Percentiles rank a stretch among this genome's conserved stretches.
Evolutionary conservation across 176 grass and related monocot genomes (phyloP).

Genomic region (Themeda triandra): DNA sequence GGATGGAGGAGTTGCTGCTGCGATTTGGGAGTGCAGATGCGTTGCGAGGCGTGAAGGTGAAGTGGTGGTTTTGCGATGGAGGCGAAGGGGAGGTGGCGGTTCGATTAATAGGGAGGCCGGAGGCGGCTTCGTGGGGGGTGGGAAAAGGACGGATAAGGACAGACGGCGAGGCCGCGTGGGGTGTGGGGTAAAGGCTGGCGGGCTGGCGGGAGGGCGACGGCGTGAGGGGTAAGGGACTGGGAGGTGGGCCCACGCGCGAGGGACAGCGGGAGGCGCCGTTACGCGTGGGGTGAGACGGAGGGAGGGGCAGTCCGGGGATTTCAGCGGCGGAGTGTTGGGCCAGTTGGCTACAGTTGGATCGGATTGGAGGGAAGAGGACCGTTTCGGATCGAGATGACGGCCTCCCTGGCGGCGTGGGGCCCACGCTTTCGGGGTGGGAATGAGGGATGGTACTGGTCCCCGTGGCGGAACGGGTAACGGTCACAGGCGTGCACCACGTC

Average conservation of each 20-base stretch:
- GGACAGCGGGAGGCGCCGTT: not conserved
- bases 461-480: conserved; percentile 10
- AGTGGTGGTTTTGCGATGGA: not conserved
- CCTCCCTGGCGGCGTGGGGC: not conserved
- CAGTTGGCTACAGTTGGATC: not conserved
- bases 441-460: not conserved
- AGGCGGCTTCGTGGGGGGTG: not conserved
- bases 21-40: not conserved
- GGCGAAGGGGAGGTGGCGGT: not conserved
- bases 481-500: conserved; percentile 21
- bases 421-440: not conserved
- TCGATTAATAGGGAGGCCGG: not conserved
- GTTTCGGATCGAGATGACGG: not conserved
- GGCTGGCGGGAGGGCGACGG: not conserved
- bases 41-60: not conserved
- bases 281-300: conserved; percentile 24
- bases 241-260: not conserved
- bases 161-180: not conserved
- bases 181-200: not conserved
- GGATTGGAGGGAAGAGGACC: not conserved
- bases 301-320: conserved; percentile 17
- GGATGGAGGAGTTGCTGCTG: not conserved
- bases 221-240: conserved; percentile 20
- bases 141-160: conserved; percentile 52
- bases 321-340: not conserved